These are phyloP conservation scores for Penicillium sp. DNA, from an alignment of 2,329 filamentous ascomycete genomes.

Conservation along the genomic window DNA sequence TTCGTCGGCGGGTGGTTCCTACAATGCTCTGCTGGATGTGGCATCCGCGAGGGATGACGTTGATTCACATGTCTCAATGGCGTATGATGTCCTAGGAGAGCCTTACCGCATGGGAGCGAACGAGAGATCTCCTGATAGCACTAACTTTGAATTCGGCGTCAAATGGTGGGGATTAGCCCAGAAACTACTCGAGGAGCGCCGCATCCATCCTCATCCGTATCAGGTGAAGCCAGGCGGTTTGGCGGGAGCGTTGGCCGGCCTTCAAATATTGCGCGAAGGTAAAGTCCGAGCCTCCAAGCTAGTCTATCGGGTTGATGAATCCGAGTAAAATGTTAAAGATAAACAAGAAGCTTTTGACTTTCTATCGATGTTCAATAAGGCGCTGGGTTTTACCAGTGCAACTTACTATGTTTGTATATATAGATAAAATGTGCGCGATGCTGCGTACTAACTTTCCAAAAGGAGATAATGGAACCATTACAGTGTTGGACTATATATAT, in stretches of 20 bases:
- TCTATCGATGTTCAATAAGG: neutral
- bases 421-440: too few species aligned
- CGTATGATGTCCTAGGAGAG: conserved; percentile 20
- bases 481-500: too few species aligned
- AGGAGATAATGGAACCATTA: too few species aligned
- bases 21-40: conserved; percentile 20
- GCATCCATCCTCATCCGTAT: conserved; percentile 17
- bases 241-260: conserved; percentile 13
- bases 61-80: conserved; percentile 20
- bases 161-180: conserved; percentile 14
- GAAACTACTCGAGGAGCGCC: conserved; percentile 13
- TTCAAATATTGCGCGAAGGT: conserved; percentile 19
- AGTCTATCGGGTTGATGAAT: conserved; percentile 18
- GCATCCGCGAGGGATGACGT: conserved; percentile 17
- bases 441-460: too few species aligned
- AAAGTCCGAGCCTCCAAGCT: conserved; percentile 22
- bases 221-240: conserved; percentile 18
- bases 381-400: too few species aligned
- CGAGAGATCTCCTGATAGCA: conserved; percentile 3
- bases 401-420: too few species aligned
- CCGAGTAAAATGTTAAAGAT: neutral
- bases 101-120: conserved; percentile 16
- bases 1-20: conserved; percentile 16
- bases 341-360: neutral
- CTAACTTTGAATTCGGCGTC: conserved; percentile 15